Percentiles rank a stretch among this genome's conserved stretches.
Conservation (phyloP, 257 asterid species). For the Rauvolfia tetraphylla region DNA sequence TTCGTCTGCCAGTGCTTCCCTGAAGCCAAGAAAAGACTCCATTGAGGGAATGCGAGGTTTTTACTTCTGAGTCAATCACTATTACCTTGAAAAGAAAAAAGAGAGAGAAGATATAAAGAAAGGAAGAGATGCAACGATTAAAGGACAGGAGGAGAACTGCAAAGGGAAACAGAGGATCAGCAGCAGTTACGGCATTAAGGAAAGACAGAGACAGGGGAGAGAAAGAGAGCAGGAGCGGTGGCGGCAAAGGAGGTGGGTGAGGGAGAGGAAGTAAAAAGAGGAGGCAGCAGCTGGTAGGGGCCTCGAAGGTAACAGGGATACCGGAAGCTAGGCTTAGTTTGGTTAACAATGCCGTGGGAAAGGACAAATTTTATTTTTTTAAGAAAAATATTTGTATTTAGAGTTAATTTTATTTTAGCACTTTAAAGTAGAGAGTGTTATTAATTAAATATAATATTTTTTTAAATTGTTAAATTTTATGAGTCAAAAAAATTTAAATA, state of each 20-base stretch:
- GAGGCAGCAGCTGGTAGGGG: too few species aligned
- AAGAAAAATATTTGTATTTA: too few species aligned
- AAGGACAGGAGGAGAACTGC: neutral
- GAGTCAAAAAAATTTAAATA: too few species aligned
- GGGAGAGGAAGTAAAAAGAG: too few species aligned
- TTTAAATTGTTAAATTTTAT: too few species aligned
- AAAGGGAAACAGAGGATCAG: neutral
- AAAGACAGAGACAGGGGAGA: neutral
- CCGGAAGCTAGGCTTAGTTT: too few species aligned
- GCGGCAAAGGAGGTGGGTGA: neutral
- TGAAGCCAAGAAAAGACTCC: constrained; percentile 9
- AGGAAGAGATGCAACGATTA: neutral
- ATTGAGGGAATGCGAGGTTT: neutral
- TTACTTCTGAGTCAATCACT: neutral
- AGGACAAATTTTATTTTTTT: too few species aligned
- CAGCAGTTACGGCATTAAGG: neutral
- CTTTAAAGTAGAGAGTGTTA: too few species aligned
- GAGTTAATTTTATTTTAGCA: too few species aligned
- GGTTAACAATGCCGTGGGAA: too few species aligned
- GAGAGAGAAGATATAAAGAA: neutral
- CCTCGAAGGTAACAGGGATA: too few species aligned
- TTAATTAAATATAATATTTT: too few species aligned
- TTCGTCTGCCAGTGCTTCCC: constrained; percentile 27
- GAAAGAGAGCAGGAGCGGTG: neutral
- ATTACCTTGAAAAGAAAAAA: neutral